phyloP scores from a whole-genome alignment of 331 rosid genomes.

The Telfairia occidentalis region DNA sequence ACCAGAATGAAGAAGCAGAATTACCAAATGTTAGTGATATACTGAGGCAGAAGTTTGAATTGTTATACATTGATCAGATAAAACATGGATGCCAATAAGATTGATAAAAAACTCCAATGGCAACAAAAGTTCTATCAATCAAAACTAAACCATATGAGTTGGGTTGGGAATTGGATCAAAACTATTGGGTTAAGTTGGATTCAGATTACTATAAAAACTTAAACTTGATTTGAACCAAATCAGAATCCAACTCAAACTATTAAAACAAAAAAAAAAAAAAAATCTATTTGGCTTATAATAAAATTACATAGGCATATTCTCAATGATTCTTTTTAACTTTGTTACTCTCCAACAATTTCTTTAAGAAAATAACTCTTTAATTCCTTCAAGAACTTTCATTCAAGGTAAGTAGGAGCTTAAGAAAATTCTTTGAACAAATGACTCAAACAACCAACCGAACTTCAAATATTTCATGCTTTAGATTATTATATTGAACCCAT shows the following conservation, averaged over 20 bases:
- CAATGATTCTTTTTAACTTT: too few relatives aligned
- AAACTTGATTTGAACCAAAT: neutral
- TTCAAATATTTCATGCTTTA: neutral
- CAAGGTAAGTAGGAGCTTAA: too few relatives aligned
- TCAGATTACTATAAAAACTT: neutral
- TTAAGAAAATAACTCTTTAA: too few relatives aligned
- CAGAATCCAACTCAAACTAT: neutral
- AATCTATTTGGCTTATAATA: too few relatives aligned
- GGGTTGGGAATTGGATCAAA: neutral
- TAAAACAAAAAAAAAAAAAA: neutral
- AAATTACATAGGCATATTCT: too few relatives aligned
- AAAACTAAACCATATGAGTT: neutral
- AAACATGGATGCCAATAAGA: neutral
- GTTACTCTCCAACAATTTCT: too few relatives aligned
- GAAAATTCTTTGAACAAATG: neutral
- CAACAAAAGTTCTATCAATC: neutral
- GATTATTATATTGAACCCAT: neutral
- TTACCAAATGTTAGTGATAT: neutral
- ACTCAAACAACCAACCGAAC: neutral
- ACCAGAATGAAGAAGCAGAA: neutral
- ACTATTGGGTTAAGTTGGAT: neutral
- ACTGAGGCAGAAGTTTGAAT: neutral
- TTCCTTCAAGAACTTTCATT: too few relatives aligned
- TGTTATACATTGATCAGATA: neutral
- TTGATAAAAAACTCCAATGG: neutral